Conservation (phyloP, 768 basidiomycete genomes). For the Cantharellus cinnabarinus region DNA sequence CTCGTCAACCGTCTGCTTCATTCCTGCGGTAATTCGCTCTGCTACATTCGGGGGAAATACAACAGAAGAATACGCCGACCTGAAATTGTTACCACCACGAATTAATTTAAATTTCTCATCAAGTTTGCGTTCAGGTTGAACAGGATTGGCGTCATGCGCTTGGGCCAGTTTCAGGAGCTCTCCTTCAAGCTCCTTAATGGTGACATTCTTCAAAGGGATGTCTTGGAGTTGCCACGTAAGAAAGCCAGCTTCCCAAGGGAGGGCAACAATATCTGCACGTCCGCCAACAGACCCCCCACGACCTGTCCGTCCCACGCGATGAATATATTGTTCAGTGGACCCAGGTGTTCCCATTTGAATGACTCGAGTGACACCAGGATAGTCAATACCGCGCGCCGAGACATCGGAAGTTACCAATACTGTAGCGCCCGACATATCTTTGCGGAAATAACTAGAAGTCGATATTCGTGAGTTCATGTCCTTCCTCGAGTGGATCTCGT, state of each 20-base stretch:
- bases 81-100: constrained; percentile 10
- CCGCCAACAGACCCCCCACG: constrained; percentile 37
- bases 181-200: constrained; percentile 25
- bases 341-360: constrained; percentile 76
- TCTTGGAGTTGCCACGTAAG: constrained; percentile 37
- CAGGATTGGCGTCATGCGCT: constrained; percentile 27
- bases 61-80: constrained; percentile 8
- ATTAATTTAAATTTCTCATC: no score
- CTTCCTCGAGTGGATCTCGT: constrained; percentile 70
- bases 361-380: constrained; percentile 71
- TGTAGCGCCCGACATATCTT: constrained; percentile 28
- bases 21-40: constrained; percentile 10
- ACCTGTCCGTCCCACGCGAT: constrained; percentile 72
- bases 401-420: constrained; percentile 75
- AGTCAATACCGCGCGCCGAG: constrained; percentile 76
- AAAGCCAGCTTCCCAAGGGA: constrained; percentile 62
- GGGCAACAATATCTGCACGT: constrained; percentile 59
- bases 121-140: constrained; percentile 3
- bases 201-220: constrained; percentile 47
- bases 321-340: constrained; percentile 52
- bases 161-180: constrained; percentile 29
- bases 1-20: constrained; percentile 7
- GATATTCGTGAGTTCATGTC: constrained; percentile 34
- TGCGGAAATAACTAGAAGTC: constrained; percentile 40
- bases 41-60: constrained; percentile 2